phyloP scores from a whole-genome alignment of 1,139 yeast species.

The Zygosaccharomyces sapae region DNA sequence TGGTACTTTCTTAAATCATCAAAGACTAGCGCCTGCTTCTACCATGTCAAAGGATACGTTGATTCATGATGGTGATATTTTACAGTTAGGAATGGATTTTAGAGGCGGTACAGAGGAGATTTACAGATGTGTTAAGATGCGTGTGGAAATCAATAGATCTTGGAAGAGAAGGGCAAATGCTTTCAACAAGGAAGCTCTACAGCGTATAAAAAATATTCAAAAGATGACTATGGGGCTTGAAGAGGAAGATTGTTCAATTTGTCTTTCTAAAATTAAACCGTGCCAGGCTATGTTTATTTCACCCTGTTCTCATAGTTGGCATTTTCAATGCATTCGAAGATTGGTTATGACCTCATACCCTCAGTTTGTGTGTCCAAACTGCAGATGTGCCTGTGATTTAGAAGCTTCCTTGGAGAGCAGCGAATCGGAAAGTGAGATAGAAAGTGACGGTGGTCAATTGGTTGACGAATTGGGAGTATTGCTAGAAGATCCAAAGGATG shows the following conservation, averaged over 20 bases:
- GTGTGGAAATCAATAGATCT: constrained; percentile 82
- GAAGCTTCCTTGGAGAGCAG: constrained; percentile 78
- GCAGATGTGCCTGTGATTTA: constrained; percentile 87
- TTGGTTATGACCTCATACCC: constrained; percentile 82
- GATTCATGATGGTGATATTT: constrained; percentile 76
- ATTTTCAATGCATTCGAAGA: constrained; percentile 89
- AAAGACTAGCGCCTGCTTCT: constrained; percentile 77
- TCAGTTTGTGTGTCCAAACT: constrained; percentile 91
- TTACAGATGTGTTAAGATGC: constrained; percentile 86
- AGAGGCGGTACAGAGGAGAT: constrained; percentile 94
- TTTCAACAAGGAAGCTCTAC: constrained; percentile 74
- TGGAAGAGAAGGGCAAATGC: constrained; percentile 83
- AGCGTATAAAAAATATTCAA: constrained; percentile 54
- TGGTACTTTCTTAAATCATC: constrained; percentile 88
- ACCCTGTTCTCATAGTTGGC: constrained; percentile 97
- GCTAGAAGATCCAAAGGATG: constrained; percentile 18
- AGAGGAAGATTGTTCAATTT: constrained; percentile 80
- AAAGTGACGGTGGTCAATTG: constrained; percentile 22
- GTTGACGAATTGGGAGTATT: constrained; percentile 20
- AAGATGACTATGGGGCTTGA: constrained; percentile 33
- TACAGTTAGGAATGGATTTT: constrained; percentile 92
- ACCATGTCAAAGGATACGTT: constrained; percentile 63
- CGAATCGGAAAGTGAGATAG: constrained; percentile 31
- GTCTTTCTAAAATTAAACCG: constrained; percentile 76
- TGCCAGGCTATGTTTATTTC: constrained; percentile 89